Conservation (phyloP, 805 yeast species). For the Middelhovenomyces tepae region DNA sequence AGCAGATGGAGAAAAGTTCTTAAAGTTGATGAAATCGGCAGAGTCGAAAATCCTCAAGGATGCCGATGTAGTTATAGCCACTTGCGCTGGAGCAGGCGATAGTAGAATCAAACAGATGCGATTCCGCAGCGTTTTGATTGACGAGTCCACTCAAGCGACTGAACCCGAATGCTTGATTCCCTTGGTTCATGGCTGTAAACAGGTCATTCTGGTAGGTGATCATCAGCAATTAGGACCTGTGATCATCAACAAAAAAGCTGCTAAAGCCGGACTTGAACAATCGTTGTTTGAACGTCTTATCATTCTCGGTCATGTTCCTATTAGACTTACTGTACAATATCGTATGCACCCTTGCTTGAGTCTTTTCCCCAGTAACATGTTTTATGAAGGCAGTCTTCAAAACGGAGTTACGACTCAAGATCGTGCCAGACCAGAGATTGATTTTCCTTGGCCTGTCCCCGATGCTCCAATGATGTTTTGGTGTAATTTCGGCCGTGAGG, state of each 20-base stretch:
- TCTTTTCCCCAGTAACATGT: slow-evolving; percentile 84
- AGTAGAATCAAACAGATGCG: slow-evolving; percentile 42
- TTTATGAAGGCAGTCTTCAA: slow-evolving; percentile 85
- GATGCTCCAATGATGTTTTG: slow-evolving; percentile 93
- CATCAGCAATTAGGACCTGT: slow-evolving; percentile 96
- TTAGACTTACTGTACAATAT: slow-evolving; percentile 83
- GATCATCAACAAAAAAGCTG: slow-evolving; percentile 69
- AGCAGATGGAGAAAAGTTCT: slow-evolving; percentile 41
- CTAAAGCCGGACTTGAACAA: slow-evolving; percentile 77
- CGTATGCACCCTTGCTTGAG: slow-evolving; percentile 88
- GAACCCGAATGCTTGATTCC: slow-evolving; percentile 92
- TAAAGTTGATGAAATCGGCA: slow-evolving; percentile 33
- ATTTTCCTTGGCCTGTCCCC: slow-evolving; percentile 87
- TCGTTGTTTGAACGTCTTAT: slow-evolving; percentile 84
- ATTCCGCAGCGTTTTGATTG: slow-evolving; percentile 77
- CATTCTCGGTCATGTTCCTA: slow-evolving; percentile 72
- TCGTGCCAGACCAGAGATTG: slow-evolving; percentile 43
- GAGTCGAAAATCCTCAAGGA: slow-evolving; percentile 44
- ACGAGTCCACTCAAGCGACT: slow-evolving; percentile 89
- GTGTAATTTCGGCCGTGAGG: slow-evolving; percentile 85
- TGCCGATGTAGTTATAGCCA: slow-evolving; percentile 78
- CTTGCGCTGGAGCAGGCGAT: slow-evolving; percentile 92
- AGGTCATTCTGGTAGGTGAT: slow-evolving; percentile 86
- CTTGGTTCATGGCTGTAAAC: slow-evolving; percentile 80
- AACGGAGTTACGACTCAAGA: slow-evolving; percentile 82